Percentiles rank a stretch among this genome's conserved stretches.
phyloP scores from a whole-genome alignment of 73 alveolate genomes.

The Paramecium sexaurelia region DNA sequence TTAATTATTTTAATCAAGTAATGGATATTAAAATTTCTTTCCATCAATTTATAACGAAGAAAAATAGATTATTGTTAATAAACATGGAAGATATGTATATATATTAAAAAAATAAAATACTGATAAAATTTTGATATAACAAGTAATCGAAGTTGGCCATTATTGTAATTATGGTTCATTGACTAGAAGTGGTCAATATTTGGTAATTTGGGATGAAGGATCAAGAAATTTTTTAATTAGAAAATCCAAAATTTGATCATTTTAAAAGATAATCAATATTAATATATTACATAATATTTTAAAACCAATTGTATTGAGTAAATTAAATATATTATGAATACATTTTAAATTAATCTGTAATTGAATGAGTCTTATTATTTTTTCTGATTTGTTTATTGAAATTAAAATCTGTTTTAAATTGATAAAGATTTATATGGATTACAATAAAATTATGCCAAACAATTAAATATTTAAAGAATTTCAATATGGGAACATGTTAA shows the following conservation, averaged over 20 bases:
- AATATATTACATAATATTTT: too few species aligned
- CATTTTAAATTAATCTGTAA: not conserved
- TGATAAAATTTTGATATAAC: not conserved
- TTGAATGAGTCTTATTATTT: not conserved
- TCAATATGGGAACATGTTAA: not conserved
- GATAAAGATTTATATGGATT: not conserved
- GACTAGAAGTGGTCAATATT: not conserved
- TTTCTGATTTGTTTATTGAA: not conserved
- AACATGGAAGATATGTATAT: conserved; percentile 21
- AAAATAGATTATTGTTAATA: not conserved
- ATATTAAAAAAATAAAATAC: not conserved
- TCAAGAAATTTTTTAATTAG: not conserved
- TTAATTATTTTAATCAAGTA: not conserved
- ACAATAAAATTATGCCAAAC: not conserved
- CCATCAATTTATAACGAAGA: not conserved
- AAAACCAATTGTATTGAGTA: not conserved
- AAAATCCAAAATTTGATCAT: not conserved
- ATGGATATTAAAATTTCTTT: conserved; percentile 1
- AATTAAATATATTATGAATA: not conserved
- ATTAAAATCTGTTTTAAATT: not conserved
- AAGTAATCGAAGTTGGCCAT: not conserved
- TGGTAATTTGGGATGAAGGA: conserved; percentile 21
- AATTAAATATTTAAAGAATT: not conserved
- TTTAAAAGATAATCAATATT: not conserved
- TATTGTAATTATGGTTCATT: conserved; percentile 27